phyloP scores from a whole-genome alignment of 78 protist species.

The Acrasis kona region DNA sequence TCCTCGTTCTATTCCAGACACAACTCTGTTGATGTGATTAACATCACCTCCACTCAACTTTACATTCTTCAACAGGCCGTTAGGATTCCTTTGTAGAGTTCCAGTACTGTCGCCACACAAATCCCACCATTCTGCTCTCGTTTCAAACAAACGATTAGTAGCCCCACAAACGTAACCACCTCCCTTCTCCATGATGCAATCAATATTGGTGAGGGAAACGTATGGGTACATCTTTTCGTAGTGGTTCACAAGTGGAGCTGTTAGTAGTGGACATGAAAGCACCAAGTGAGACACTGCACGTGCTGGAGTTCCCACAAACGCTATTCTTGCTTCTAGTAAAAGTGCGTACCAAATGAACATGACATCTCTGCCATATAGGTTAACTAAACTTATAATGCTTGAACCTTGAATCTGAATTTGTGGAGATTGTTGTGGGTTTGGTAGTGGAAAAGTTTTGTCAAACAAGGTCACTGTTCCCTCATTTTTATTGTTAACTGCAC shows the following conservation, averaged over 20 bases:
- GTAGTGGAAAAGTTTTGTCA: neutral
- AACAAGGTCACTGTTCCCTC: neutral
- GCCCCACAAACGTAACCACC: constrained; percentile 12
- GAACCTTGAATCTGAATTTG: constrained; percentile 4
- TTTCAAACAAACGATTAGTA: constrained; percentile 7
- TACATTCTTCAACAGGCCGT: too few species aligned
- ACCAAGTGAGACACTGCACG: neutral
- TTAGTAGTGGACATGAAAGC: constrained; percentile 9
- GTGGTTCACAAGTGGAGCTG: constrained; percentile 2
- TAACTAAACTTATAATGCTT: neutral
- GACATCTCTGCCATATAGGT: neutral
- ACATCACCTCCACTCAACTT: too few species aligned
- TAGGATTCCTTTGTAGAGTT: too few species aligned
- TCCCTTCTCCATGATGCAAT: neutral
- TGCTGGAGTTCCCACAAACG: constrained; percentile 12
- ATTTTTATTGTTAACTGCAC: neutral
- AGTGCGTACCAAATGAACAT: constrained; percentile 17
- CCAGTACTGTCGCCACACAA: too few species aligned
- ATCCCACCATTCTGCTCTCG: too few species aligned
- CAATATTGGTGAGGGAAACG: constrained; percentile 3
- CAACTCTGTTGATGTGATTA: too few species aligned
- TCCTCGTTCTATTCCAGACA: too few species aligned
- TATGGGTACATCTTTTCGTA: constrained; percentile 5
- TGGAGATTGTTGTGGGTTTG: constrained; percentile 1
- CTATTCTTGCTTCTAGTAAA: neutral